Evolutionary conservation across 148 eudicot genomes (phyloP).

Genomic region (Diospyros kaki): DNA sequence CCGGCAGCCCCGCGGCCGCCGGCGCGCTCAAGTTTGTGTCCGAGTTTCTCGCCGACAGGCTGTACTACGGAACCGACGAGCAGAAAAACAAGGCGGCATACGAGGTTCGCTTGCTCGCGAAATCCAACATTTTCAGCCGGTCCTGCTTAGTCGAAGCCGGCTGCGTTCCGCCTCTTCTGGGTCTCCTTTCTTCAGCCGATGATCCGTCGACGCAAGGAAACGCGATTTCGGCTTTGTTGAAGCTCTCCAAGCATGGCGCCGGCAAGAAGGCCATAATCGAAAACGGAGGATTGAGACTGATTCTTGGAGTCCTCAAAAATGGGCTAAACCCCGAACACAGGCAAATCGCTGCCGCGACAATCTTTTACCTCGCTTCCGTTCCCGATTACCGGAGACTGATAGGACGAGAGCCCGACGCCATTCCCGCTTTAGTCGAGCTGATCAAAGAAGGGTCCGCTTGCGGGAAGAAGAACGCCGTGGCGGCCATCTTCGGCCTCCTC

Average conservation of each 20-base stretch:
- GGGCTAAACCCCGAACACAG: conserved; percentile 51
- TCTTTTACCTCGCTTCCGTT: conserved; percentile 64
- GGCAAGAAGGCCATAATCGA: conserved; percentile 66
- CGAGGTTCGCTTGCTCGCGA: conserved; percentile 64
- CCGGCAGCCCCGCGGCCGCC: conserved; percentile 38
- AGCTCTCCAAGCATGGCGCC: conserved; percentile 58
- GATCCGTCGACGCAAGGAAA: conserved; percentile 53
- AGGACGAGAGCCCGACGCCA: conserved; percentile 41
- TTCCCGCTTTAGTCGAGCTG: conserved; percentile 50
- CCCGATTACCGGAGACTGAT: conserved; percentile 48
- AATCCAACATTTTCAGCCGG: conserved; percentile 58
- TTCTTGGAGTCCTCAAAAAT: conserved; percentile 36
- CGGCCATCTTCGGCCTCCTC: conserved; percentile 57
- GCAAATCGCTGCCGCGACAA: conserved; percentile 69
- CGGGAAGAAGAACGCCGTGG: conserved; percentile 71
- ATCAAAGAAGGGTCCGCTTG: conserved; percentile 49
- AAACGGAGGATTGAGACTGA: conserved; percentile 48
- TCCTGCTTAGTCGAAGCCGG: conserved; percentile 54
- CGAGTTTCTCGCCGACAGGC: conserved; percentile 40
- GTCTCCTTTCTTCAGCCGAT: conserved; percentile 49
- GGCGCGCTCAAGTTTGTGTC: conserved; percentile 46
- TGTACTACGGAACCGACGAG: conserved; percentile 41
- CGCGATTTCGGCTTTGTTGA: conserved; percentile 58
- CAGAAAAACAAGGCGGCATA: conserved; percentile 64
- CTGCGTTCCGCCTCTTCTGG: conserved; percentile 47